Evolutionary conservation across 768 basidiomycete genomes (phyloP).

Genomic region (Dacryopinax spathularia): DNA sequence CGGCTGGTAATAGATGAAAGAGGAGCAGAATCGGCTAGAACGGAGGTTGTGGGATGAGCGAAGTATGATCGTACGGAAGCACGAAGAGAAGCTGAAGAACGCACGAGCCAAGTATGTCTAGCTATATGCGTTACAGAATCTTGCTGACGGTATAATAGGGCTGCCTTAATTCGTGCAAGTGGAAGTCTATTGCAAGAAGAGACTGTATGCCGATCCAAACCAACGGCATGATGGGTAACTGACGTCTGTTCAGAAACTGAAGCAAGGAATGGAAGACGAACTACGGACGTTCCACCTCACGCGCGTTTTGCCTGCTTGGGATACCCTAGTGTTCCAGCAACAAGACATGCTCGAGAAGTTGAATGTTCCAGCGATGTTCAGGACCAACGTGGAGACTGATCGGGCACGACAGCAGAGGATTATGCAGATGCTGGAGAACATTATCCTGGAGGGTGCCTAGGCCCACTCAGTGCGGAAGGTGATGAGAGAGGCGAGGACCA

Average conservation of each 20-base stretch:
- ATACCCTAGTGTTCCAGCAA: slow-evolving; percentile 54
- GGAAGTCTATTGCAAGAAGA: slow-evolving; percentile 42
- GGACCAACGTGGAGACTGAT: slow-evolving; percentile 34
- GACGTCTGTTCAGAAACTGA: slow-evolving; percentile 40
- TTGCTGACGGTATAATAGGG: neutral
- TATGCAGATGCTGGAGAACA: neutral
- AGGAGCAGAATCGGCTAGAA: slow-evolving; percentile 58
- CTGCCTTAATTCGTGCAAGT: neutral
- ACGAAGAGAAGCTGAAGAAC: slow-evolving; percentile 57
- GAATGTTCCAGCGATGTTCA: slow-evolving; percentile 59
- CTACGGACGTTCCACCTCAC: slow-evolving; percentile 55
- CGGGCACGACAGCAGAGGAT: slow-evolving; percentile 14
- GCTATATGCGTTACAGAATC: slow-evolving; percentile 1
- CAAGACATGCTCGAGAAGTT: slow-evolving; percentile 47
- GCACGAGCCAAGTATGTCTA: slow-evolving; percentile 47
- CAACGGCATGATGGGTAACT: neutral
- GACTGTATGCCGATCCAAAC: slow-evolving; percentile 32
- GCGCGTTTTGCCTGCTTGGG: slow-evolving; percentile 60
- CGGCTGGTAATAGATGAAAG: slow-evolving; percentile 54
- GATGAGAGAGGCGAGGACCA: neutral
- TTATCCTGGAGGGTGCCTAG: neutral
- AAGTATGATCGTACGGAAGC: slow-evolving; percentile 42
- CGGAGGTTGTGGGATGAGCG: slow-evolving; percentile 55
- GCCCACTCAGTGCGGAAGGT: too few relatives aligned
- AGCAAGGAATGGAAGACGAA: slow-evolving; percentile 49